Percentiles rank a stretch among this genome's conserved stretches.
These are phyloP conservation scores for Furcasterigmium furcatum DNA, from an alignment of 2,329 filamentous ascomycete genomes.

Conservation along the genomic window DNA sequence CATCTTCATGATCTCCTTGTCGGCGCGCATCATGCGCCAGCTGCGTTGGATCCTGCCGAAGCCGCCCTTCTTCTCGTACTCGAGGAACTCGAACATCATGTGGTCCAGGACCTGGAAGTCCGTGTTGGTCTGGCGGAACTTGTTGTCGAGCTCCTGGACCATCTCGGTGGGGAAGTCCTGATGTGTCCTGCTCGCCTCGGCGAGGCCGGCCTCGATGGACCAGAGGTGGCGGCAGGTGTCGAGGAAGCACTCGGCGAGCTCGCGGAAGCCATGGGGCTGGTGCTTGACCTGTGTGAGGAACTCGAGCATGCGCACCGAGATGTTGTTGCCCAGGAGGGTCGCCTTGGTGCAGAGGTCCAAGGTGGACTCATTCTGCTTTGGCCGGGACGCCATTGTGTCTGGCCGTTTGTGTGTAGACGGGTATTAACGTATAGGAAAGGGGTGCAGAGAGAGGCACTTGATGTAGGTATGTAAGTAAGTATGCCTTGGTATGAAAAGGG, in stretches of 20 bases:
- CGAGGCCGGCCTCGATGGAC: constrained; percentile 64
- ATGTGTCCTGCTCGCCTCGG: constrained; percentile 45
- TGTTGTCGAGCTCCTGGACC: constrained; percentile 60
- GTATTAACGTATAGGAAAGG: background rate
- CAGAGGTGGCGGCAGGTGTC: constrained; percentile 64
- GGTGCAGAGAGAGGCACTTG: background rate
- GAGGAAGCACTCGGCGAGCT: constrained; percentile 63
- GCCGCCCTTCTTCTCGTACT: constrained; percentile 58
- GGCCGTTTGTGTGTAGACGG: background rate
- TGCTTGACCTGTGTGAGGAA: constrained; percentile 56
- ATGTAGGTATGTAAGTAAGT: background rate
- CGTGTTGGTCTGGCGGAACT: constrained; percentile 56
- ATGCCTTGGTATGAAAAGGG: background rate
- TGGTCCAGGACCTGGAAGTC: constrained; percentile 64
- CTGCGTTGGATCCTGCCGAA: constrained; percentile 58
- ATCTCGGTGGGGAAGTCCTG: constrained; percentile 58
- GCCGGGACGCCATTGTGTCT: background rate
- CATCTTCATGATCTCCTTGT: constrained; percentile 60
- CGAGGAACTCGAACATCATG: constrained; percentile 57
- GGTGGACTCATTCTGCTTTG: constrained; percentile 22
- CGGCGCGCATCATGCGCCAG: constrained; percentile 61
- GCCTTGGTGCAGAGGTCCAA: constrained; percentile 54
- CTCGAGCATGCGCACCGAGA: constrained; percentile 63
- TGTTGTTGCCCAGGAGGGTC: constrained; percentile 58
- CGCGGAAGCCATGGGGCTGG: constrained; percentile 52